Base-by-base conservation (phyloP, 2,329 filamentous ascomycete genomes). In the Aspergillus sp. region DNA sequence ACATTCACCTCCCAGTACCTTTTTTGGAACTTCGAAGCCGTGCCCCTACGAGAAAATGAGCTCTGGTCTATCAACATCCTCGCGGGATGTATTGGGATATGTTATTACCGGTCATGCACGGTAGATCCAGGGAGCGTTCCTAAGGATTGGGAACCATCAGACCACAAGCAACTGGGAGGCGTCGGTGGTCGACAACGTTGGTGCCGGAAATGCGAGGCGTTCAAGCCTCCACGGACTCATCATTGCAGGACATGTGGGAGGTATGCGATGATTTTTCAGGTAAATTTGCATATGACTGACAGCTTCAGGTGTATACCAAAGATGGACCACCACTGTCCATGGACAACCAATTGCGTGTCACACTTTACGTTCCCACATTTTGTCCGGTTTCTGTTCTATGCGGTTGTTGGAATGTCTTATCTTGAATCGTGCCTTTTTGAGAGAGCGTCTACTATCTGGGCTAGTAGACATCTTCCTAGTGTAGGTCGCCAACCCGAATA, bases 291-390 rank as follows among this genome's bases (percentile, higher is more conserved):
- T 6, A 38, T n/a, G 1, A 37, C 5, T 13, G 12, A 35, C 25
- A 32, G 43, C 53, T 60, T 13, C 44, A 81, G 78, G 66, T 82
- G 80, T 56, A 77, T 83, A 44, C 79, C 79, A 1, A 83, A 82
- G 63, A 83, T 83, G 80, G 80, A 83, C 61, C 80, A 83, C 60
- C 82, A 85, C 60, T 85, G 82, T 60, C 80, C 81, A 5, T 85
- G 82, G 82, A 84, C 81, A 20, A 71, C 68, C 30, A 84, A 84
- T 58, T 85, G 82, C 58, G 80, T 85, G 46, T 84, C 81, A 38
- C 77, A 84, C 63, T 78, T 77, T 54, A 84, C 81, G 0, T 78
- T 83, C 51, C 82, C 82, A 1, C 82, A 84, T 60, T 85, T 84
- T 60, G 64, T 83, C 13, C 80, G 82, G 19, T 84, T 84, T 60